phyloP scores from a whole-genome alignment of 305 asterid genomes.

The Solanum aculeatissimum region DNA sequence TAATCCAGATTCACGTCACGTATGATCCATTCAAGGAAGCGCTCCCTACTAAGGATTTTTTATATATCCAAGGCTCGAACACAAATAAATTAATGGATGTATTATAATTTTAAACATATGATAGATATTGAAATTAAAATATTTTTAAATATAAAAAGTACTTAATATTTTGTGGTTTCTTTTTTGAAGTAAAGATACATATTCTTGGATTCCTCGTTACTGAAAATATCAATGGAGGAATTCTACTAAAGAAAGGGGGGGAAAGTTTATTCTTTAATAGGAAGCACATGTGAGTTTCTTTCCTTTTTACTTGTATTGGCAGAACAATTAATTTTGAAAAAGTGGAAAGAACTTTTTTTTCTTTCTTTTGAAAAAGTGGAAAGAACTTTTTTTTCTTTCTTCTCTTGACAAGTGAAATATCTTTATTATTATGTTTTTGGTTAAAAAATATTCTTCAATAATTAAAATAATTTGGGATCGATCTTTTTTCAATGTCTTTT shows the following conservation, averaged over 20 bases:
- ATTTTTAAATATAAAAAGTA: neutral
- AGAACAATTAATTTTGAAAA: neutral
- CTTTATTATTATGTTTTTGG: too few species aligned
- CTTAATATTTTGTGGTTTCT: too few species aligned
- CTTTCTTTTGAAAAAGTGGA: too few species aligned
- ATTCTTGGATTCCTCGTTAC: neutral
- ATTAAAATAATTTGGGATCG: too few species aligned
- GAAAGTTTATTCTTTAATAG: neutral
- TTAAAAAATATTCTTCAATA: too few species aligned
- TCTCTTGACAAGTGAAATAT: neutral
- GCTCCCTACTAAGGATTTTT: too few species aligned
- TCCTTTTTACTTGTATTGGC: neutral
- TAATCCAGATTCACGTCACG: rapidly evolving
- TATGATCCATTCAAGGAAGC: too few species aligned
- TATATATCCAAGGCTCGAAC: too few species aligned
- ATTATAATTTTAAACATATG: neutral
- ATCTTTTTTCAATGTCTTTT: too few species aligned
- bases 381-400: neutral
- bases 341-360: neutral
- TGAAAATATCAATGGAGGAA: neutral
- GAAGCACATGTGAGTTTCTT: neutral
- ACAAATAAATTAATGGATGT: neutral
- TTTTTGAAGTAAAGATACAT: neutral
- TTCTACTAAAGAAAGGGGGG: neutral
- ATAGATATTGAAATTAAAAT: neutral